Percentiles rank a stretch among this genome's conserved stretches.
phyloP scores from a whole-genome alignment of 768 basidiomycete species.

The Tubosaeta sp. region DNA sequence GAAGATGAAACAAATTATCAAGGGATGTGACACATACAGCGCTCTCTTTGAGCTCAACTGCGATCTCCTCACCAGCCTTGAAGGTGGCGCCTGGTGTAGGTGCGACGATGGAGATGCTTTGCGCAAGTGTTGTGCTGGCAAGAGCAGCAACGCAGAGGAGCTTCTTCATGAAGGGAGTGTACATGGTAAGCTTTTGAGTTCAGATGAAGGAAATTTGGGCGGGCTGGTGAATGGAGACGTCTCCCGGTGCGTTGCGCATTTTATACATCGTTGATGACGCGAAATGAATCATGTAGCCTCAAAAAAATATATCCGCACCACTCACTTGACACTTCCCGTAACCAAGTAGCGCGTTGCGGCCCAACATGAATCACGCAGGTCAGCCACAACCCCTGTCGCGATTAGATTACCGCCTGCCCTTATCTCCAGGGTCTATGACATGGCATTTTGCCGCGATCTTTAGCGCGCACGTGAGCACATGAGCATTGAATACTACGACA shows the following conservation, averaged over 20 bases:
- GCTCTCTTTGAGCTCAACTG: conserved; percentile 35
- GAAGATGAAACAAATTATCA: neutral
- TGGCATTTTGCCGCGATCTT: too few species aligned
- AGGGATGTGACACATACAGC: conserved; percentile 31
- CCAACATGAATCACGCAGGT: too few species aligned
- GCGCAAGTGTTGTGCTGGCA: conserved; percentile 33
- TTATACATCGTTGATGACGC: neutral
- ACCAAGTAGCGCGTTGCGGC: neutral
- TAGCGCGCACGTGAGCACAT: too few species aligned
- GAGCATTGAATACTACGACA: too few species aligned
- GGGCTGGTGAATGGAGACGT: neutral
- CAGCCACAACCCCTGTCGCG: too few species aligned
- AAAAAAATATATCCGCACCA: neutral
- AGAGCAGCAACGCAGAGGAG: conserved; percentile 8
- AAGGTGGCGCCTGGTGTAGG: conserved; percentile 34
- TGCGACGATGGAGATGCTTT: conserved; percentile 33
- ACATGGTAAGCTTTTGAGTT: conserved; percentile 5
- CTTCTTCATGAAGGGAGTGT: conserved; percentile 1
- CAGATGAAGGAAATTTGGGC: neutral
- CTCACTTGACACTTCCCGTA: neutral
- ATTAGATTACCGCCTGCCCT: too few species aligned
- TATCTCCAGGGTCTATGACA: too few species aligned
- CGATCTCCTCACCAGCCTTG: conserved; percentile 29
- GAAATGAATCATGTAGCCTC: neutral
- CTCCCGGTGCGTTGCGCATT: neutral